Evolutionary conservation across 768 basidiomycete genomes (phyloP), one percentile per base, ranked within the genome.

Genomic region (Neoboletus magnificus): DNA sequence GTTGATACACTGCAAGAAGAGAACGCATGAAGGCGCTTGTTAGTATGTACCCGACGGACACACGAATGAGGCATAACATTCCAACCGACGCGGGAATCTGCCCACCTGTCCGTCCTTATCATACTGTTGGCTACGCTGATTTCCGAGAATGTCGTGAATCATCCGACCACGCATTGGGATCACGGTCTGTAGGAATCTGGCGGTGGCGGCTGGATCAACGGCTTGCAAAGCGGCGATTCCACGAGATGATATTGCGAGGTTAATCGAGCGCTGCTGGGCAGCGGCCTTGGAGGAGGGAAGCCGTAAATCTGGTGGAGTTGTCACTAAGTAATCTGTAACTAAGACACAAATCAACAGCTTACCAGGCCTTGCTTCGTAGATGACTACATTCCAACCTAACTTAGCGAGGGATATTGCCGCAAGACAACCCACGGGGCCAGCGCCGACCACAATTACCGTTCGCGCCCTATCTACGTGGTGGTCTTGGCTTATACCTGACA

Each of bases 121-220:
- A 73, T 97, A 97, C 49, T 77, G 73, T 75, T 96, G 93, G 63
- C 92, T 93, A 65, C 91, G 83, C 60, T 82, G 77, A 62, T 80
- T 80, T 55, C 91, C 89, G 62, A 82, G 76, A 57, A 70, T 66
- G 65, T 85, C 83, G 76, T 98, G 96, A 60, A 98, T 92, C 93
- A 98, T 96, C 48, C 96, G 82, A 42, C 93, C 95, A 63, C 81
- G 84, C 93, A 98, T 95, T 62, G 94, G 94, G 73, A 98, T 94
- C 39, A 86, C 87, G 30, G 83, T 79, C 62, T 85, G 75, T 63
- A 96, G 72, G 66, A 95, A 88, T 57, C 84, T 78, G 51, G 83
- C 78, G 25, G 89, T 83, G 59, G 84, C 75, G 36, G 76, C 80
- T 40, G 84, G 77, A 74, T 95, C 89, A 59, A 99, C 82, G 51